Evolutionary conservation across 2,329 filamentous ascomycete genomes (phyloP), one percentile per base, ranked within the genome.

Genomic region (Lomentospora prolificans): DNA sequence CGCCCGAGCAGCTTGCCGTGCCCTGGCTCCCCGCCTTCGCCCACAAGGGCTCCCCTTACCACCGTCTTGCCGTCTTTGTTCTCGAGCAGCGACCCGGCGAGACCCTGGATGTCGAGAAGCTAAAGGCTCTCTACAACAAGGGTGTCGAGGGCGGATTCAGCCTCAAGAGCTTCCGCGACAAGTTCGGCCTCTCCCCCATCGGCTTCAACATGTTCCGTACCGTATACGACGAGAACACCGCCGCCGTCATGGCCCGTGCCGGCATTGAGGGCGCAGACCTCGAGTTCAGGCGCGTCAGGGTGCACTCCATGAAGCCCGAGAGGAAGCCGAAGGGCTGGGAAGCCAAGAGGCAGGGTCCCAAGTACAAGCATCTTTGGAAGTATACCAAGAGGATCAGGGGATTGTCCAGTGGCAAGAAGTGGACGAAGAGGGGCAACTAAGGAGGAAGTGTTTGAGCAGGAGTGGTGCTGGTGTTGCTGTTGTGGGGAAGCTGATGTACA

Each of bases 11-110:
- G 68, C 77, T 94, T 51, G 82, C 89, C 57, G 73, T 84, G 3
- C 85, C 90, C 1, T 99, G 92, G 89, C 75, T 91, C 24, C 86
- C 92, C 1, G 87, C 94, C 1, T 89, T 87, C 66, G 85, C 90
- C 1, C 88, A 96, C 67, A 95, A 94, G 75, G 94, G 94, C 57
- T 81, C 86, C 2, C 89, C 89, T 1, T 96, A 97, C 73, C 94
- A 97, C 71, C 87, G 94, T 54, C 77, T 97, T 55, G 85, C 86
- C 51, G 74, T 97, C 58, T 87, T 94, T 67, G 75, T 99, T 22
- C 76, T 97, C 52, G 83, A 95, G 73, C 94, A 99, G 70, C 75
- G 79, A 53, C 74, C 82, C 55, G 82, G 79, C 55, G 64, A 78
- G 59, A 62, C 56, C 33, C 66, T 90, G 60, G 82, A 90, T 64